A percentile compares a stretch with the other conserved stretches of the same genome.
These are phyloP conservation scores for Serpula lacrymans DNA, from an alignment of 768 basidiomycete genomes.

Conservation along the genomic window DNA sequence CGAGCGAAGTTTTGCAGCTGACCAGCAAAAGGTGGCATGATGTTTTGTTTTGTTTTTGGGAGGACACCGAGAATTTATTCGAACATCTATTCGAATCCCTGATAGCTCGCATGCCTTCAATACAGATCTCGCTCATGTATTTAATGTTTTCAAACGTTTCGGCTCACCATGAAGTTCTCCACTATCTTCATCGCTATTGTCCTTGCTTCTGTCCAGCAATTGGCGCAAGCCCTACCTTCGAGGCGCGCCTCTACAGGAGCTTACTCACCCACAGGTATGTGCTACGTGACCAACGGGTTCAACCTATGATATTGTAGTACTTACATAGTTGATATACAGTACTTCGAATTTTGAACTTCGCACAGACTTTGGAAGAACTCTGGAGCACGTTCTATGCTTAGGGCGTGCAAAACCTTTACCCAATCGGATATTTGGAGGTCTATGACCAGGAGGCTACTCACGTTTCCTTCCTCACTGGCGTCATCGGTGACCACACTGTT, in stretches of 20 bases:
- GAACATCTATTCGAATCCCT: no score
- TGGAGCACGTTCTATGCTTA: slow-evolving; percentile 32
- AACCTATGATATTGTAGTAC: no score
- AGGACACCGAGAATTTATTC: no score
- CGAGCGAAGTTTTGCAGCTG: no score
- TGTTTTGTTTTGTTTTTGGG: no score
- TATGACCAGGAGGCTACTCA: slow-evolving; percentile 34
- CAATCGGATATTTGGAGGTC: slow-evolving; percentile 34
- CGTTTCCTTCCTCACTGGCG: slow-evolving; percentile 33
- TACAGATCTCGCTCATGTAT: no score
- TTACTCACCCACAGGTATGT: no score
- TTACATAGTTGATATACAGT: slow-evolving; percentile 10
- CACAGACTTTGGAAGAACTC: slow-evolving; percentile 35
- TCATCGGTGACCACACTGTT: slow-evolving; percentile 32
- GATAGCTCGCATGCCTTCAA: no score
- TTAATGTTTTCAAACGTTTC: no score
- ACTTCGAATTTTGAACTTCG: slow-evolving; percentile 26
- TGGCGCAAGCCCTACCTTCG: background rate
- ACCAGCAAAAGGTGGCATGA: no score
- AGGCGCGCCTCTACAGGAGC: no score
- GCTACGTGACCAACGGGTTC: no score
- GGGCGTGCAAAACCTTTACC: slow-evolving; percentile 32
- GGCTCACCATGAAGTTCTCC: slow-evolving; percentile 6
- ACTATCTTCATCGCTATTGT: background rate
- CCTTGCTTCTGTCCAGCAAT: background rate